Evolutionary conservation across 2,329 filamentous ascomycete species (phyloP).

Genomic region (Fusarium circinatum): DNA sequence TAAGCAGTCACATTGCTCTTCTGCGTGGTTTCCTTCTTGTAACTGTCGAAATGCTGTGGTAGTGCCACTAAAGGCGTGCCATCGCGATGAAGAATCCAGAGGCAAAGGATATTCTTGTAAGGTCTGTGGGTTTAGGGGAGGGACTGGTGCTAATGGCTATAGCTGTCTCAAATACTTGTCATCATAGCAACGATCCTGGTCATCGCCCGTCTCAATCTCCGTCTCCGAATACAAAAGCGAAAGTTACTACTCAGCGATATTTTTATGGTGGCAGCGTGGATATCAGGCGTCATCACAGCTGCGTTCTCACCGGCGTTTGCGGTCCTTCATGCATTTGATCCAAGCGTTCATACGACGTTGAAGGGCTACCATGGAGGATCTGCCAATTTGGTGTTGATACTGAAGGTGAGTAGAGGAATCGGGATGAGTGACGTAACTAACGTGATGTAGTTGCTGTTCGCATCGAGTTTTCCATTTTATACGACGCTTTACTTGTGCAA

Average conservation of each 20-base stretch:
- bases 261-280: conserved; percentile 31
- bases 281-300: conserved; percentile 6
- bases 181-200: conserved; percentile 23
- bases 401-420: background rate
- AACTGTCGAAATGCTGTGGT: background rate
- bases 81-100: background rate
- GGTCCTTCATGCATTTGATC: conserved; percentile 13
- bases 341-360: conserved; percentile 10
- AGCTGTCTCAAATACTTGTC: conserved; percentile 23
- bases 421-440: fast-evolving
- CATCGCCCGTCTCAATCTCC: conserved; percentile 27
- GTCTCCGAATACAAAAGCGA: conserved; percentile 25
- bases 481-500: conserved; percentile 39
- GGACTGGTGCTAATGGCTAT: background rate
- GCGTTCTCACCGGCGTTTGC: conserved; percentile 18
- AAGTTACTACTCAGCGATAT: conserved; percentile 24
- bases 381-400: background rate
- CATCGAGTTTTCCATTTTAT: conserved; percentile 27
- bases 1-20: background rate
- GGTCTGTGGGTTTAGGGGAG: fast-evolving
- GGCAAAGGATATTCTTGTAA: conserved; percentile 1
- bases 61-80: background rate
- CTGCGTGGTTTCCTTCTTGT: fast-evolving
- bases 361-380: conserved; percentile 2
- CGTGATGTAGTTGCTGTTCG: conserved; percentile 15